Percentiles rank a stretch among this genome's conserved stretches.
These are phyloP conservation scores for Russula virescens DNA, from an alignment of 768 basidiomycete species.

Conservation along the genomic window DNA sequence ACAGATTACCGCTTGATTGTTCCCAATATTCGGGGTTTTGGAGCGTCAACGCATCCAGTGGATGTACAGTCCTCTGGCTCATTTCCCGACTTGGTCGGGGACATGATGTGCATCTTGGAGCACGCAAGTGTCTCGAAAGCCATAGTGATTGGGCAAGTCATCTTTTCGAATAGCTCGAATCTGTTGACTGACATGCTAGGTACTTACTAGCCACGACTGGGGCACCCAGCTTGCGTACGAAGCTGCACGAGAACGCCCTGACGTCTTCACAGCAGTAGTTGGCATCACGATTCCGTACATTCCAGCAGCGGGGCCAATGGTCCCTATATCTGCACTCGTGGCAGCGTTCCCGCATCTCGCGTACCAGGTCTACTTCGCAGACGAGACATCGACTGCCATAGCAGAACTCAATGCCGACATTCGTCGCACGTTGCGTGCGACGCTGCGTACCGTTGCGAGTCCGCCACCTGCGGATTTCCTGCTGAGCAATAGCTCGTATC, in stretches of 20 bases:
- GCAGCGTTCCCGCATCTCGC: slow-evolving; percentile 44
- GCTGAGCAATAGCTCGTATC: slow-evolving; percentile 42
- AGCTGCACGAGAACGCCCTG: slow-evolving; percentile 61
- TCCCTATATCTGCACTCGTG: slow-evolving; percentile 42
- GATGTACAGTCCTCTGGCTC: slow-evolving; percentile 55
- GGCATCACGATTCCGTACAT: slow-evolving; percentile 62
- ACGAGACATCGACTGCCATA: slow-evolving; percentile 41
- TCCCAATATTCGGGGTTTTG: slow-evolving; percentile 67
- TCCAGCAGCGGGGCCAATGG: slow-evolving; percentile 41
- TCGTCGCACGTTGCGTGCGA: slow-evolving; percentile 51
- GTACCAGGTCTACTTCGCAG: slow-evolving; percentile 55
- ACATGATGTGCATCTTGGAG: slow-evolving; percentile 56
- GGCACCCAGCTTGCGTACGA: slow-evolving; percentile 63
- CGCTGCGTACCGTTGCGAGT: slow-evolving; percentile 45
- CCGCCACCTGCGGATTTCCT: slow-evolving; percentile 55
- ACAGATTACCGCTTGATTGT: slow-evolving; percentile 55
- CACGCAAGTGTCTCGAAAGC: slow-evolving; percentile 44
- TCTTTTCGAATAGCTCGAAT: not conserved
- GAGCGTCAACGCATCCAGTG: slow-evolving; percentile 57
- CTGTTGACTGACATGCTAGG: not conserved
- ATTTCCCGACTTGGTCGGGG: slow-evolving; percentile 54
- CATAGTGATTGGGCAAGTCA: slow-evolving; percentile 55
- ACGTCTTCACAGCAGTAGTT: slow-evolving; percentile 55
- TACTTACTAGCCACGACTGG: slow-evolving; percentile 67
- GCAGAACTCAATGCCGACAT: slow-evolving; percentile 52